Conservation (phyloP, 768 basidiomycete genomes). For the Fistulinella prunicolor region DNA sequence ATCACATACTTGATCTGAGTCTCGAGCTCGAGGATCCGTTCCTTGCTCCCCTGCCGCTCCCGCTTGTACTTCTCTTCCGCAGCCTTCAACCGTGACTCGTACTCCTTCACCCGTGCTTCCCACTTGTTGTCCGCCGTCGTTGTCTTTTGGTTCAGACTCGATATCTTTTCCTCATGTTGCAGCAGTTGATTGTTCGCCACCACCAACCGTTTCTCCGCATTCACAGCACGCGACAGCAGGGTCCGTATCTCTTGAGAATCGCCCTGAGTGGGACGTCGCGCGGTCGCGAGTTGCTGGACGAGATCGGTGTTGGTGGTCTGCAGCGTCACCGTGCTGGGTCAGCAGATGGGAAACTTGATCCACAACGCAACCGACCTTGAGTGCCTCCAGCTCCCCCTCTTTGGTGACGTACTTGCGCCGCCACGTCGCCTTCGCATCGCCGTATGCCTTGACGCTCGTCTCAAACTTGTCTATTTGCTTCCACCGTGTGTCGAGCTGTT, state of each 20-base stretch:
- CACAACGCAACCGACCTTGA: constrained; percentile 57
- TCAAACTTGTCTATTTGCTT: constrained; percentile 94
- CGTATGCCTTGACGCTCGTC: constrained; percentile 73
- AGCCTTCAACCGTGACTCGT: constrained; percentile 73
- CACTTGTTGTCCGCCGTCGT: constrained; percentile 79
- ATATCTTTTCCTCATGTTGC: constrained; percentile 81
- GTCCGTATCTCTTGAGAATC: constrained; percentile 71
- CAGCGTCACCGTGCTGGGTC: not conserved
- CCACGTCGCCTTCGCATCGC: constrained; percentile 81
- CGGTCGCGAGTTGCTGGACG: constrained; percentile 58
- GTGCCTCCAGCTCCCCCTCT: constrained; percentile 85
- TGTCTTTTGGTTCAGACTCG: constrained; percentile 68
- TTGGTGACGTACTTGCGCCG: constrained; percentile 76
- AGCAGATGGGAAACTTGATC: not conserved
- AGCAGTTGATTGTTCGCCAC: constrained; percentile 82
- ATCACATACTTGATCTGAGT: constrained; percentile 69
- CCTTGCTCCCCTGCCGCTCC: constrained; percentile 92
- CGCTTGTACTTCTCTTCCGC: constrained; percentile 92
- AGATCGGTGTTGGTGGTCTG: constrained; percentile 77
- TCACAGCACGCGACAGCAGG: constrained; percentile 68
- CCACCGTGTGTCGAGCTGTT: constrained; percentile 86
- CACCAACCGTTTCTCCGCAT: constrained; percentile 85
- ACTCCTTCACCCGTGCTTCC: constrained; percentile 94
- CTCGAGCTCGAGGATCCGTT: constrained; percentile 71
- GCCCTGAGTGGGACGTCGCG: constrained; percentile 56